phyloP scores from a whole-genome alignment of 495 filamentous ascomycete species.

The Letharia lupina region DNA sequence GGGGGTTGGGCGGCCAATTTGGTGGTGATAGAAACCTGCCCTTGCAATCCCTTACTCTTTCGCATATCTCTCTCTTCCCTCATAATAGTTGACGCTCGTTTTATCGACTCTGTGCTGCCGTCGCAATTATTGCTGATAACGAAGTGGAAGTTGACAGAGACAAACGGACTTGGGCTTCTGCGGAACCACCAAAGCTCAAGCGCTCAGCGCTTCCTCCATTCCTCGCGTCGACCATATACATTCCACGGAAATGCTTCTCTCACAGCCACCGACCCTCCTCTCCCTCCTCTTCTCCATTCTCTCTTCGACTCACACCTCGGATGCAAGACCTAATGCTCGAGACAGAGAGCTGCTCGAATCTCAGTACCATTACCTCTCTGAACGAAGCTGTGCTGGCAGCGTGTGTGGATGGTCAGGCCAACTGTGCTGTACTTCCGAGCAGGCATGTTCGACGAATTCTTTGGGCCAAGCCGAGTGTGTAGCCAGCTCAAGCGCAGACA shows the following conservation, averaged over 20 bases:
- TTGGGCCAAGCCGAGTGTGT: conserved; percentile 47
- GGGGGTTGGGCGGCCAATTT: conserved; percentile 17
- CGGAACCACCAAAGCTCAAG: background rate
- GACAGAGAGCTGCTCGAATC: conserved; percentile 22
- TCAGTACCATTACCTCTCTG: conserved; percentile 36
- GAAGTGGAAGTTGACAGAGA: background rate
- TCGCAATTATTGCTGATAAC: conserved; percentile 10
- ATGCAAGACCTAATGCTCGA: conserved; percentile 24
- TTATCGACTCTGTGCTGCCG: conserved; percentile 8
- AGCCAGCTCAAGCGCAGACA: conserved; percentile 24
- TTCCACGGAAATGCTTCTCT: conserved; percentile 24
- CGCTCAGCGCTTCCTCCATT: conserved; percentile 8
- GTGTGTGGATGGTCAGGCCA: conserved; percentile 59
- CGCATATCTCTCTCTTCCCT: conserved; percentile 1
- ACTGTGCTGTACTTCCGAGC: conserved; percentile 56
- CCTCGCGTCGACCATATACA: conserved; percentile 10
- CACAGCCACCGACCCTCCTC: conserved; percentile 25
- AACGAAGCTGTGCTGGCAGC: conserved; percentile 47
- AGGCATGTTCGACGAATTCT: conserved; percentile 56
- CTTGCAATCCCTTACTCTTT: conserved; percentile 8
- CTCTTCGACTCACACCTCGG: conserved; percentile 30
- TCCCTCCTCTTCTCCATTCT: conserved; percentile 29
- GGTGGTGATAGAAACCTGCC: conserved; percentile 17
- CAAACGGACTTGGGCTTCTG: background rate
- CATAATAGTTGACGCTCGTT: conserved; percentile 13